Base-by-base conservation (phyloP, 2,329 filamentous ascomycete species). In the Botrytis hyacinthi region DNA sequence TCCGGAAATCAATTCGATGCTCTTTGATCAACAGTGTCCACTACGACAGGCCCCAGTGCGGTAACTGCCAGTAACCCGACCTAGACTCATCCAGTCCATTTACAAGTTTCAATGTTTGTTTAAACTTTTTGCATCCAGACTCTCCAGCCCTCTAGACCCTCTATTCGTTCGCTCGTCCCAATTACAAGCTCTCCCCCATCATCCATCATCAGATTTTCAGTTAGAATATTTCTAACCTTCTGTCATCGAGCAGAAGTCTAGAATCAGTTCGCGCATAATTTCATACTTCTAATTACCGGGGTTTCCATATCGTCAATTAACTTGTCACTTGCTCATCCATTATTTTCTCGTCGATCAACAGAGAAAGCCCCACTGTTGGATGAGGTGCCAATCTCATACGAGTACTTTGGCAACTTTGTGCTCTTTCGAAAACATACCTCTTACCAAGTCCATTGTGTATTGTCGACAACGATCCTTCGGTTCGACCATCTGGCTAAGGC, bases 241-340 rank as follows among this genome's bases (percentile, higher is more conserved):
- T 42, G 66, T 68, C 66, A 68, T 68, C 37, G 66, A 42, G 32
- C 66, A 68, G 66, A n/a, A 68, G 48, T 68, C 66, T 68, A 68
- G 66, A 68, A 42, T 68, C 48, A 42, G 48, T 68, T 57, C 26
- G 48, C 66, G 66, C 66, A 68, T 32, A 68, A 68, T 22, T 68
- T n/a, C 20, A 57, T 37, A 57, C 54, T 32, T 68, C 48, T 29
- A 42, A 20, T 68, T 57, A n/a, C 66, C 48, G 35, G 66, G 48
- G 35, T 9, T 68, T 57, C 66, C 66, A 42, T 68, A 42, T 35
- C 32, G 22, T 67, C 65, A 67, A 35, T 54, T 48, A 40, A 54
- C n/a, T 51, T 40, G 16, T 40, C 46, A 51, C 32, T 29, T 35
- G 37, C 65, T 48, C 44, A 51, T 67, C 35, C 46, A 57, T 42